These are phyloP conservation scores for Stagonosporopsis chrysanthemi DNA, from an alignment of 2,329 filamentous ascomycete species.

Conservation along the genomic window DNA sequence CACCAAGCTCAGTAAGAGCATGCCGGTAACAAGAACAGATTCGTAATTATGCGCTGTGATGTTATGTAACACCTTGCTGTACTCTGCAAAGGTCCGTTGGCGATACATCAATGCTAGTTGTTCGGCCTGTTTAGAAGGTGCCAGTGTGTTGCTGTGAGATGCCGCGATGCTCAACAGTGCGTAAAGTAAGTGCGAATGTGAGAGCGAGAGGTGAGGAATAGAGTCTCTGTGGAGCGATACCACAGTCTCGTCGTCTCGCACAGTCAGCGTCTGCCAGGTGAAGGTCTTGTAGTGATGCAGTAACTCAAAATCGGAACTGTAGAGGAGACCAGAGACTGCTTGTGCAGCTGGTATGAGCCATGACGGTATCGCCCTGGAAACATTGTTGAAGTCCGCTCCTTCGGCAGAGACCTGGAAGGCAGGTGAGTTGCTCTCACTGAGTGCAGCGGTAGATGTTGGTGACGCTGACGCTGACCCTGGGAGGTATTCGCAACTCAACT, in stretches of 20 bases:
- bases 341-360: conserved; percentile 30
- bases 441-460: neutral
- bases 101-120: conserved; percentile 34
- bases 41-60: conserved; percentile 46
- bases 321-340: conserved; percentile 34
- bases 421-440: neutral
- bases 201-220: conserved; percentile 33
- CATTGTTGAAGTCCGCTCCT: conserved; percentile 25
- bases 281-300: conserved; percentile 37
- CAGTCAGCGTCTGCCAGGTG: conserved; percentile 35
- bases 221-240: conserved; percentile 32
- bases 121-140: conserved; percentile 22
- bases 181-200: conserved; percentile 35
- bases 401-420: neutral
- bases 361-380: conserved; percentile 5
- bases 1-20: conserved; percentile 35
- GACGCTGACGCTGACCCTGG: conserved; percentile 19
- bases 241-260: conserved; percentile 27
- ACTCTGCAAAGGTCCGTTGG: conserved; percentile 36
- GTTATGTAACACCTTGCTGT: conserved; percentile 36
- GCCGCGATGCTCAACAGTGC: conserved; percentile 41
- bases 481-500: conserved; percentile 35
- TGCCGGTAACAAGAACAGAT: conserved; percentile 36
- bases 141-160: conserved; percentile 26
- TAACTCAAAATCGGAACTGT: conserved; percentile 28